Conservation (phyloP, 495 filamentous ascomycete genomes). For the Hyaloscypha finlandica region DNA sequence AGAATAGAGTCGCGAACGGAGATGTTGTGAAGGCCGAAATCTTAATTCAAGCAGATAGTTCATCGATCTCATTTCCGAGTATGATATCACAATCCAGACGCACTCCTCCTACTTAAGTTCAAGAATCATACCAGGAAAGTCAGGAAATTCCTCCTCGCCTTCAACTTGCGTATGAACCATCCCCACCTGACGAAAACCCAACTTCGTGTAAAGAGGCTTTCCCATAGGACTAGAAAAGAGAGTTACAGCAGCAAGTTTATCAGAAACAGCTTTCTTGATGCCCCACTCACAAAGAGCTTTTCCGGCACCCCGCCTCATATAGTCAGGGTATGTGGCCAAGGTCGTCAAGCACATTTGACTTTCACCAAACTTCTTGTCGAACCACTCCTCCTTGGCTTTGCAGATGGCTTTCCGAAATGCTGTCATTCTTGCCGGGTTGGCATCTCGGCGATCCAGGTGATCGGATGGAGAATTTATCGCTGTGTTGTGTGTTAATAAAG, state of each 20-base stretch:
- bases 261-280: conserved; percentile 42
- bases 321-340: conserved; percentile 51
- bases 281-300: conserved; percentile 53
- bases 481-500: neutral
- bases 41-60: too few relatives aligned
- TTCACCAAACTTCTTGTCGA: neutral
- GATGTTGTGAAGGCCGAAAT: too few relatives aligned
- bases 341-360: neutral
- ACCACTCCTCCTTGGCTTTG: neutral
- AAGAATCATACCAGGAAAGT: neutral
- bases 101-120: neutral
- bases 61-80: too few relatives aligned
- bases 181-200: conserved; percentile 35
- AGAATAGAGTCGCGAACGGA: too few relatives aligned
- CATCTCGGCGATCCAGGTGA: neutral
- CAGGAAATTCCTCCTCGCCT: conserved; percentile 31
- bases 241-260: conserved; percentile 33
- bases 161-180: conserved; percentile 33
- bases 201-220: conserved; percentile 28
- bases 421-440: neutral
- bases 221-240: conserved; percentile 37
- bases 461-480: neutral
- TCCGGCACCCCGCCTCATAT: conserved; percentile 51
- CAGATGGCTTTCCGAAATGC: neutral
- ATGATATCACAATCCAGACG: too few relatives aligned